Conservation (phyloP, 768 basidiomycete species). For the Cubamyces sp. region DNA sequence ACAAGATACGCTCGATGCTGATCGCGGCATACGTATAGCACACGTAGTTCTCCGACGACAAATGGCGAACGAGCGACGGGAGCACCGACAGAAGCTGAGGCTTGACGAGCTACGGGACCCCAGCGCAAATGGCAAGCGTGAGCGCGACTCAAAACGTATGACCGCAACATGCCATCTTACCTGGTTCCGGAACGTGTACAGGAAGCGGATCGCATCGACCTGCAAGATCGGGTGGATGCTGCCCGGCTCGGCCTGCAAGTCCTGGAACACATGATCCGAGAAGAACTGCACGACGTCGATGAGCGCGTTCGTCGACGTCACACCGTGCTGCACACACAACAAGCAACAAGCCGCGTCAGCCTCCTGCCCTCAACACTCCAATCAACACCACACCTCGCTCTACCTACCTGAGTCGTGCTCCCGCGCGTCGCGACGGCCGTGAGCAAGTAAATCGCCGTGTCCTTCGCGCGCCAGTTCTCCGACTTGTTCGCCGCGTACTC, state of each 20-base stretch:
- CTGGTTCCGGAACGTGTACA: constrained; percentile 96
- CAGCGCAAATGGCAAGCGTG: not conserved
- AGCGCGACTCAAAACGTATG: not conserved
- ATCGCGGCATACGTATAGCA: constrained; percentile 96
- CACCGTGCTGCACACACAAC: constrained; percentile 66
- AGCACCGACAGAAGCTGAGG: constrained; percentile 90
- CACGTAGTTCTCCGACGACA: constrained; percentile 85
- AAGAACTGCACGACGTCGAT: constrained; percentile 97
- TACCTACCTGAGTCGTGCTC: constrained; percentile 73
- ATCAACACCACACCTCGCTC: constrained; percentile 26
- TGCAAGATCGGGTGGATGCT: constrained; percentile 87
- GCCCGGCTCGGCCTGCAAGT: constrained; percentile 72
- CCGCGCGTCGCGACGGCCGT: constrained; percentile 93
- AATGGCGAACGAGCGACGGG: constrained; percentile 82
- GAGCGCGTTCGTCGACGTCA: constrained; percentile 89
- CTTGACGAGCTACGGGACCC: constrained; percentile 75
- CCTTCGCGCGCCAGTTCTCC: constrained; percentile 87
- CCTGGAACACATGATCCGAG: constrained; percentile 86
- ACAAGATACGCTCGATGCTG: constrained; percentile 94
- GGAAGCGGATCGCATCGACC: constrained; percentile 94
- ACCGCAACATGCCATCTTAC: constrained; percentile 42
- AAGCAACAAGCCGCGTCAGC: not conserved
- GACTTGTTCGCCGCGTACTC: constrained; percentile 64
- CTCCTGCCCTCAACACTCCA: not conserved
- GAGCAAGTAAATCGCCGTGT: constrained; percentile 89